Evolutionary conservation across 306 rosid genomes (phyloP).

Genomic region (Castanea sativa): DNA sequence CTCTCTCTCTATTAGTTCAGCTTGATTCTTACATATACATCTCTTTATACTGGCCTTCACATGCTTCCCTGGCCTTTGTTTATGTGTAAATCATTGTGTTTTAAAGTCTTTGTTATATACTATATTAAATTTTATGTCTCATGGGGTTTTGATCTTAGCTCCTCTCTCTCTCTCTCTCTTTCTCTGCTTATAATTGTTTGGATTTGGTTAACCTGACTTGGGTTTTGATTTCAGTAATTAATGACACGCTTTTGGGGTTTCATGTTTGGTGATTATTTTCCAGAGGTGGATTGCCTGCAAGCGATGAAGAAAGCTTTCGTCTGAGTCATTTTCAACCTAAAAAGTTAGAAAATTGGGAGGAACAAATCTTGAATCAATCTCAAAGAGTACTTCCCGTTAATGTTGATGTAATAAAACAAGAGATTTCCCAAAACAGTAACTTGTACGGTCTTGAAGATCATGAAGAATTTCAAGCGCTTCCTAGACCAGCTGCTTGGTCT

Average conservation of each 20-base stretch:
- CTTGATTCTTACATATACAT: not conserved
- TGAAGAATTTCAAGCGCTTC: conserved; percentile 36
- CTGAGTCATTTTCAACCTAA: conserved; percentile 40
- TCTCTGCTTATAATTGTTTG: not conserved
- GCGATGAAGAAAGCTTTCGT: conserved; percentile 53
- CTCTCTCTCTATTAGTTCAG: not conserved
- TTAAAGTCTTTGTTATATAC: not conserved
- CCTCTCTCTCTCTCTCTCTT: not conserved
- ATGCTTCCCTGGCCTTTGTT: not conserved
- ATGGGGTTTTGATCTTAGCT: not conserved
- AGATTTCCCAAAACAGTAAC: conserved; percentile 40
- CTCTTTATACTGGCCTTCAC: not conserved
- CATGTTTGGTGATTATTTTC: conserved; percentile 14
- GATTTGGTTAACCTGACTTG: not conserved
- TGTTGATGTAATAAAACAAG: conserved; percentile 57
- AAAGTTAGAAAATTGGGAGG: conserved; percentile 56
- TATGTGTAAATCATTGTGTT: not conserved
- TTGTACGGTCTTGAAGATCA: conserved; percentile 32
- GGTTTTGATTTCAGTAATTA: not conserved
- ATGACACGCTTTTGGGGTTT: not conserved
- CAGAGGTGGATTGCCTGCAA: conserved; percentile 55
- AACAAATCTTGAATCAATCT: conserved; percentile 31
- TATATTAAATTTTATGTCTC: not conserved
- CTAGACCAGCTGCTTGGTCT: conserved; percentile 41
- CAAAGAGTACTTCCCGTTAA: conserved; percentile 21